phyloP scores from a whole-genome alignment of 176 grass and related monocot genomes.

The Hyparrhenia diplandra region DNA sequence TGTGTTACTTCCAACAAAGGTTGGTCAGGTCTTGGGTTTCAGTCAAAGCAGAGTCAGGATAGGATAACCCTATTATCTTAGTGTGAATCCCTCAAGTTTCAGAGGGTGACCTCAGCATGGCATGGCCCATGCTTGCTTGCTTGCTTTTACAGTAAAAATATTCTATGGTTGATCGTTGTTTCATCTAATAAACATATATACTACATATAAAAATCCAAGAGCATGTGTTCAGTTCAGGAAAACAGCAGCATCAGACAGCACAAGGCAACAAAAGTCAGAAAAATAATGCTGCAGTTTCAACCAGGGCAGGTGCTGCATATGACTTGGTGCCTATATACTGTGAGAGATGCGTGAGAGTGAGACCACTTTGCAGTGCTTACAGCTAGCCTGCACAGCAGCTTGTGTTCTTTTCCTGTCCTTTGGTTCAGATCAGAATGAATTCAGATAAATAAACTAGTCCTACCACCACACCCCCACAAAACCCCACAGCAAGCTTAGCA shows the following conservation, averaged over 20 bases:
- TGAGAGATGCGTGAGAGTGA: not conserved
- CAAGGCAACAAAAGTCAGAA: slow-evolving; percentile 44
- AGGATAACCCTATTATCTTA: slow-evolving; percentile 30
- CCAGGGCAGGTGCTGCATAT: slow-evolving; percentile 37
- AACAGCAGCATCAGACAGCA: slow-evolving; percentile 6
- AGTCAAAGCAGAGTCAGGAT: slow-evolving; percentile 36
- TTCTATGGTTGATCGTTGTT: slow-evolving; percentile 25
- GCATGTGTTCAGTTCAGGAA: slow-evolving; percentile 25
- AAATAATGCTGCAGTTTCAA: slow-evolving; percentile 43
- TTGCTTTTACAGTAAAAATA: slow-evolving; percentile 23
- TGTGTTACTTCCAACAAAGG: slow-evolving; percentile 18
- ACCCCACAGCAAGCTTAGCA: not conserved
- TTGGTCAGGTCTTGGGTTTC: slow-evolving; percentile 25
- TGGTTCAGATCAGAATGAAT: not conserved
- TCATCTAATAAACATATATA: not conserved
- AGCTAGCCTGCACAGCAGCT: slow-evolving; percentile 36
- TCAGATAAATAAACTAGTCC: slow-evolving; percentile 19
- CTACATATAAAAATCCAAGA: slow-evolving; percentile 9
- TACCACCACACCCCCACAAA: slow-evolving; percentile 11
- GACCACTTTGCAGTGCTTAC: slow-evolving; percentile 41
- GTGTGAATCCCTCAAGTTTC: slow-evolving; percentile 16
- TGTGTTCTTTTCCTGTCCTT: slow-evolving; percentile 27
- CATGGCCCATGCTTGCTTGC: not conserved
- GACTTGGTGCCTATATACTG: slow-evolving; percentile 5
- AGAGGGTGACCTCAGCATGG: slow-evolving; percentile 27